Conservation (phyloP, 2,329 filamentous ascomycete genomes). For the Myriosclerotinia curreyana region DNA sequence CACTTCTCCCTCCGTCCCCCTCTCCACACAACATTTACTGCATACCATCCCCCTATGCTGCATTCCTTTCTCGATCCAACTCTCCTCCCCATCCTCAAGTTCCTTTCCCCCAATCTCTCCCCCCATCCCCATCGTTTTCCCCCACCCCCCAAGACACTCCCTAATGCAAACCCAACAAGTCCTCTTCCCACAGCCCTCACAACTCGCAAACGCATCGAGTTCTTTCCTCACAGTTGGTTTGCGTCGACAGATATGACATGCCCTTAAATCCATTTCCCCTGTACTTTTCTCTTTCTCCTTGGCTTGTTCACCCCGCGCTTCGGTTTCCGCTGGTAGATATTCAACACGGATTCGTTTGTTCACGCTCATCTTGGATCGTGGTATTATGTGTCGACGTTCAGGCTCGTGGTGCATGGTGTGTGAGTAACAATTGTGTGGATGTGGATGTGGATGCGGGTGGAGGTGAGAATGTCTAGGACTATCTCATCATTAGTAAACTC, state of each 20-base stretch:
- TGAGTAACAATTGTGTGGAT: slow-evolving; percentile 1
- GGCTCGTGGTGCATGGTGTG: neutral
- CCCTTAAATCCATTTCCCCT: slow-evolving; percentile 42
- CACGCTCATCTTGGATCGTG: slow-evolving; percentile 7
- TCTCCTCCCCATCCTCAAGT: neutral
- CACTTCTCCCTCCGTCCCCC: slow-evolving; percentile 61
- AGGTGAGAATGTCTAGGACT: slow-evolving; percentile 13
- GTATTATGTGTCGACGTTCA: slow-evolving; percentile 12
- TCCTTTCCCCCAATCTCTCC: slow-evolving; percentile 15
- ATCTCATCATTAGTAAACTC: neutral
- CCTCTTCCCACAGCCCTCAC: slow-evolving; percentile 57
- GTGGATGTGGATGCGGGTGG: neutral
- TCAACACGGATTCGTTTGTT: slow-evolving; percentile 17
- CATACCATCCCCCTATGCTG: slow-evolving; percentile 51
- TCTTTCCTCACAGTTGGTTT: slow-evolving; percentile 63
- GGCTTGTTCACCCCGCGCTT: neutral
- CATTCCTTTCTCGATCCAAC: slow-evolving; percentile 3
- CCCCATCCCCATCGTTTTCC: slow-evolving; percentile 11
- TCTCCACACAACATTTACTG: slow-evolving; percentile 66
- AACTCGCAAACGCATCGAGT: slow-evolving; percentile 63
- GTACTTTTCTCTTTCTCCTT: slow-evolving; percentile 1
- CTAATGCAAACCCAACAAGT: slow-evolving; percentile 69
- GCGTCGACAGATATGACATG: slow-evolving; percentile 67
- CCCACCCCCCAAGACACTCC: slow-evolving; percentile 46
- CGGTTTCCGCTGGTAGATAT: slow-evolving; percentile 2